Base-by-base conservation (phyloP, 768 basidiomycete genomes). In the Clitopilus passeckerianus region DNA sequence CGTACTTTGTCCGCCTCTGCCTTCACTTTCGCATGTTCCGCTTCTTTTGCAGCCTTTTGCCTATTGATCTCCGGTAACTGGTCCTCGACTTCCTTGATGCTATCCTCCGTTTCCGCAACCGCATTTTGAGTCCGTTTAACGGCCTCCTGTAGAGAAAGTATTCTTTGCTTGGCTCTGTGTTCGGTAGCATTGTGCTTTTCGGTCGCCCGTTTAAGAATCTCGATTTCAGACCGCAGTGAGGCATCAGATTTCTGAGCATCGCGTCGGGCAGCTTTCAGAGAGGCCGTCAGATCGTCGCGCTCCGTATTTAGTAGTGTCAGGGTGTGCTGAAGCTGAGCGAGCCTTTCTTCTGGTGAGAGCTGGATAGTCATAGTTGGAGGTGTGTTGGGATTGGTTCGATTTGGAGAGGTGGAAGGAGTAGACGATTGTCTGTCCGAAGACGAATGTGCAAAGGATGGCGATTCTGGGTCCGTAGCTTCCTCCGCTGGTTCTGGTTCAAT, bases 161-260 rank as follows among this genome's bases (percentile, higher is more conserved):
- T 85, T 65, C 93, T 95, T 70, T 96, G 94, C 46, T 86, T 85
- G 9, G 88, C 86, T n/a, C 93, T 83, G 22, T 84, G 78, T 69
- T 98, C 95, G 1, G 83, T 80, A 0, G 84, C 79, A 0, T 82
- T 75, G 58, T 89, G 83, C 65, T 93, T 93, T 65, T 96, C 94
- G 3, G 88, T 87, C 1, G 91, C 84, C 4, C 91, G 84, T 69
- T 90, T 92, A 57, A 95, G 79, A 0, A 83, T 80, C 34, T 95
- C 91, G 46, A 96, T 93, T 72, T 96, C 93, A 1, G 86, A 77
- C 30, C 90, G 89, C 22, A 96, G 77, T 5, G 86, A 83, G 0
- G 93, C 85, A 57, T 95, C 89, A 0, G 89, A 85, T 64, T 92
- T 90, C 67, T 95, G 93, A 0, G 90, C 80, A 52, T 95, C 92